Base-by-base conservation (phyloP, 1,284 basidiomycete genomes). In the Cryptococcus sp. region DNA sequence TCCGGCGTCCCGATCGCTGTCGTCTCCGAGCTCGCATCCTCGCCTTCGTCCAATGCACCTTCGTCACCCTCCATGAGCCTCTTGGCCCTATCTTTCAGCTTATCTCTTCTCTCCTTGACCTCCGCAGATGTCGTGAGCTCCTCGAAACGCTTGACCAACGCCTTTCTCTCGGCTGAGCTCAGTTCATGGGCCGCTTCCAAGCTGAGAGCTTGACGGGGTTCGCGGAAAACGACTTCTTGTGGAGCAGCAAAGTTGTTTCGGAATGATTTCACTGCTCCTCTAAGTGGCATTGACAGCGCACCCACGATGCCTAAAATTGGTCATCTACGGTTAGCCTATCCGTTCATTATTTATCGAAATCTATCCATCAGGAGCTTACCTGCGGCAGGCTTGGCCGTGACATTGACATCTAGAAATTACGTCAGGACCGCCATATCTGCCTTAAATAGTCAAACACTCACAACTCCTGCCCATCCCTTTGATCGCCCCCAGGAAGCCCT, bases 391-490 rank as follows among this genome's bases (percentile, higher is more conserved):
- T 79, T 77, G 51, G 82, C 77, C 0, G 76, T 81, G 10, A 78
- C 80, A 58, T 83, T 83, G 46, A 81, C 74, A 47, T 67, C 73
- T 73, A 61, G 1, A 6, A 43, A 55, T 42, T 50, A 35, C 48
- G 47, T 55, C 58, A 69, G 60, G 43, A n/a, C 57, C 11, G 16
- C 52, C 54, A 50, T 51, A 27, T 48, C 23, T 41, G 38, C 30
- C 47, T 43, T 5, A 19, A 23, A 17, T 41, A 35, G 22, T 35
- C 50, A 17, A 23, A 40, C 3, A 73, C 82, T 64, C 58, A 83
- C 82, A 81, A 58, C 83, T 82, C 45, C 81, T 70, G 13, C 80
- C 82, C 20, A 81, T 79, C 0, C 83, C 83, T 66, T 83, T 83
- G 58, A 84, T 70, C 3, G 79, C 81, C 4, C 83, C 83, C 10